Base-by-base conservation (phyloP, 305 asterid species). In the Ilex paraguariensis region DNA sequence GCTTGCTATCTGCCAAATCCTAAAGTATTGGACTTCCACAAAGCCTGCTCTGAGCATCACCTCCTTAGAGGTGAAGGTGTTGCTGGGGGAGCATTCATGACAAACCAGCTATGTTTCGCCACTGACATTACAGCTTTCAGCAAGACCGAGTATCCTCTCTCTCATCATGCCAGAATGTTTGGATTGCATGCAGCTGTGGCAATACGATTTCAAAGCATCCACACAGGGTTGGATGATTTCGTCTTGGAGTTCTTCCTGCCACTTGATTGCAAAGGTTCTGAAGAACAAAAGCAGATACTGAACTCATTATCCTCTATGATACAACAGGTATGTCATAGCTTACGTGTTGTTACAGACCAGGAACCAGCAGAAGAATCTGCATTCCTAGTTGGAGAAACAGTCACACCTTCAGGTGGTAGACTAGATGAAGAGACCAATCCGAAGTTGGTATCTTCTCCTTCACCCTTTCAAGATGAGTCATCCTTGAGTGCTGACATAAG, bases 221-320 rank as follows among this genome's bases (percentile, higher is more conserved):
- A 70, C 66, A 87, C 86, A 0, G 91, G 81, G 46, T 70, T 70
- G 10, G 84, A 83, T 68, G 96, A 89, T 68, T 89, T 82, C 59
- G 95, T 89, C 63, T 63, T 89, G 49, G 96, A 89, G 81, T 83
- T 86, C 66, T 89, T 89, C 79, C 66, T 89, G 71, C 96, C 96
- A 3, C 68, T 71, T 50, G 65, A 84, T 62, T 82, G 93, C 78
- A 84, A 61, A 71, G 79, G 64, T 56, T 65, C 70, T n/a, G 81
- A 79, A 39, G 84, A 74, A 40, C 95, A 84, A 76, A 86, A 76
- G 63, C 67, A 63, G 66, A 81, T 84, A 95, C 77, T 84, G 49
- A 84, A 74, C 68, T 84, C 93, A 7, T 67, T 89, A 56, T 86
- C 88, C 50, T 73, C 77, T 50, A 83, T 75, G n/a, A 77, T 87